Conservation (phyloP, 1,139 yeast species). For the Taphrina flavorubra region DNA sequence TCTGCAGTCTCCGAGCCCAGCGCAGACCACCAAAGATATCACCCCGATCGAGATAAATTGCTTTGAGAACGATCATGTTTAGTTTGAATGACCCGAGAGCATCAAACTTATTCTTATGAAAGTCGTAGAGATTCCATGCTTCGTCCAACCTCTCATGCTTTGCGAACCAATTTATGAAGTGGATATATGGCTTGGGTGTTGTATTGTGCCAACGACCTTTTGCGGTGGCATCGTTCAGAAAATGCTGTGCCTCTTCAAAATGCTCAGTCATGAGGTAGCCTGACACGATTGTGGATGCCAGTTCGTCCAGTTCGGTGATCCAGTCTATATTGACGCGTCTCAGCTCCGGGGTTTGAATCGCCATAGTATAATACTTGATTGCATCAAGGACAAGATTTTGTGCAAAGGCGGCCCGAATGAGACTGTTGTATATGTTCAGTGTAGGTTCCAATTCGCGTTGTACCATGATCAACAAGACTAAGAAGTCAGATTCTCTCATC, state of each 20-base stretch:
- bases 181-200: conserved; percentile 17
- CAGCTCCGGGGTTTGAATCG: conserved; percentile 28
- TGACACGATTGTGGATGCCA: conserved; percentile 17
- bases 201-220: conserved; percentile 27
- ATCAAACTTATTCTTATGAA: conserved; percentile 1
- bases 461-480: conserved; percentile 19
- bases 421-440: conserved; percentile 8
- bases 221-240: conserved; percentile 15
- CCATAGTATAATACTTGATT: conserved; percentile 13
- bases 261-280: conserved; percentile 27
- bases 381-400: conserved; percentile 9
- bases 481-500: neutral
- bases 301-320: conserved; percentile 10
- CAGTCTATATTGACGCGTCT: conserved; percentile 6
- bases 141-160: conserved; percentile 21
- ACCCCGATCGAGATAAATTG: conserved; percentile 8
- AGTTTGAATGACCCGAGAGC: neutral
- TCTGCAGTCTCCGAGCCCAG: conserved; percentile 11
- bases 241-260: conserved; percentile 26
- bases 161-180: conserved; percentile 20
- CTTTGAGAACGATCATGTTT: conserved; percentile 10
- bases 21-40: conserved; percentile 14
- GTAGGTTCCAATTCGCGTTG: conserved; percentile 17
- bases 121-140: conserved; percentile 32
- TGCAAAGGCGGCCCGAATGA: conserved; percentile 5